phyloP scores from a whole-genome alignment of 257 asterid species.

The Nicotiana sylvestris region DNA sequence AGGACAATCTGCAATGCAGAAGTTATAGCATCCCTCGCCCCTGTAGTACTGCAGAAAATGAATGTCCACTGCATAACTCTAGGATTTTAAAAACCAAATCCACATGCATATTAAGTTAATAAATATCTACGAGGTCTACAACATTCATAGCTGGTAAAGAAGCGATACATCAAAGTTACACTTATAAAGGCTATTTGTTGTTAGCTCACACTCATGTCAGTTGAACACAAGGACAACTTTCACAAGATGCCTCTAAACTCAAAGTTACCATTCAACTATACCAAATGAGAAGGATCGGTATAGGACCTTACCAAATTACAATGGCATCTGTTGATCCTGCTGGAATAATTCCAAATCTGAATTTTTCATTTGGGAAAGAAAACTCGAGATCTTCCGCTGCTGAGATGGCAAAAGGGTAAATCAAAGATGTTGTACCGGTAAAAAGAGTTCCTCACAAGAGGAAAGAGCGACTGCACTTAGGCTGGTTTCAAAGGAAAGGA shows the following conservation, averaged over 20 bases:
- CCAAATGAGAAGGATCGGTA: background rate
- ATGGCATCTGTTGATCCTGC: constrained; percentile 99
- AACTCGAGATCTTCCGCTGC: constrained; percentile 58
- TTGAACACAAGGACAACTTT: background rate
- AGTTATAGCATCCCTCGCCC: constrained; percentile 89
- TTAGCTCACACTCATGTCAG: background rate
- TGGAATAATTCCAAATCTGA: constrained; percentile 94
- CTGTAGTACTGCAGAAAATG: constrained; percentile 76
- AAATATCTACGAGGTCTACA: background rate
- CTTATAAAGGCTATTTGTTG: background rate
- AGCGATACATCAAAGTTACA: too few species aligned
- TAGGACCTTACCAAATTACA: constrained; percentile 65
- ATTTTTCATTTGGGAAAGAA: constrained; percentile 60
- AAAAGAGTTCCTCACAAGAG: background rate
- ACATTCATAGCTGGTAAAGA: background rate
- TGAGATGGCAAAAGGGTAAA: constrained; percentile 21
- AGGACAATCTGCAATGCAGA: constrained; percentile 93
- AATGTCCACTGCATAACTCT: constrained; percentile 12
- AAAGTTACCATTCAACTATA: constrained; percentile 1
- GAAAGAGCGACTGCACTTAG: background rate
- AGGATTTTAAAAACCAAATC: background rate
- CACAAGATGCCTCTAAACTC: background rate
- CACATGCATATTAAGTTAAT: background rate
- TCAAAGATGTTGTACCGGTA: constrained; percentile 11
- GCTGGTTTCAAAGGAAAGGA: background rate